Percentiles rank a stretch among this genome's conserved stretches.
Conservation (phyloP, 2,329 filamentous ascomycete species). For the Pseudovirgaria hyperparasitica region DNA sequence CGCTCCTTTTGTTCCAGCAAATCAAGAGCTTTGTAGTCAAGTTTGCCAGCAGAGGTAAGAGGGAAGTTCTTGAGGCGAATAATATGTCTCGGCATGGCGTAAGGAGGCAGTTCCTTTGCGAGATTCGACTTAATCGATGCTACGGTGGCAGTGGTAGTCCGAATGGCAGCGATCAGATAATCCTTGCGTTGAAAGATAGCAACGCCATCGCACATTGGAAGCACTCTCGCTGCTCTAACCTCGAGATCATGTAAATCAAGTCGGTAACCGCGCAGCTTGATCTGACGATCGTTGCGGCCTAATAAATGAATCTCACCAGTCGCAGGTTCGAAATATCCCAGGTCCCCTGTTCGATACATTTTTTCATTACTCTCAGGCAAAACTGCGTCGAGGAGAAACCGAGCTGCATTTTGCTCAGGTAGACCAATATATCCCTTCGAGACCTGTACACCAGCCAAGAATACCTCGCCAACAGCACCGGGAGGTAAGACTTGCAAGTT, state of each 20-base stretch:
- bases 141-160: conserved; percentile 9
- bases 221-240: conserved; percentile 10
- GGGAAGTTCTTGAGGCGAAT: conserved; percentile 15
- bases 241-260: conserved; percentile 30
- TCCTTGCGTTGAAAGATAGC: conserved; percentile 14
- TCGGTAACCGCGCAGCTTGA: conserved; percentile 26
- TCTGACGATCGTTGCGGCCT: conserved; percentile 30
- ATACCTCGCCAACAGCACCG: conserved; percentile 30
- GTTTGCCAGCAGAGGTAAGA: conserved; percentile 17
- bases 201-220: conserved; percentile 7
- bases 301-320: conserved; percentile 26
- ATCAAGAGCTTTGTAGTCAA: conserved; percentile 19
- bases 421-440: conserved; percentile 27
- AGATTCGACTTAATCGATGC: conserved; percentile 2
- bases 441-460: conserved; percentile 32
- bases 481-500: conserved; percentile 15
- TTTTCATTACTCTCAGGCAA: conserved; percentile 7
- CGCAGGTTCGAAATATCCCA: conserved; percentile 19
- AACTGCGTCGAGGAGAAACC: conserved; percentile 21
- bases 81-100: conserved; percentile 16
- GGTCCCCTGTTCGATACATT: conserved; percentile 33
- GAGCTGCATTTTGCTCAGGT: conserved; percentile 14
- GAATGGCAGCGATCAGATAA: conserved; percentile 16
- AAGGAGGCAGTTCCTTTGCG: conserved; percentile 4
- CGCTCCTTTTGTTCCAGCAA: conserved; percentile 1